Base-by-base conservation (phyloP, 352 stramenopile species). In the Nothophytophthora sp. region DNA sequence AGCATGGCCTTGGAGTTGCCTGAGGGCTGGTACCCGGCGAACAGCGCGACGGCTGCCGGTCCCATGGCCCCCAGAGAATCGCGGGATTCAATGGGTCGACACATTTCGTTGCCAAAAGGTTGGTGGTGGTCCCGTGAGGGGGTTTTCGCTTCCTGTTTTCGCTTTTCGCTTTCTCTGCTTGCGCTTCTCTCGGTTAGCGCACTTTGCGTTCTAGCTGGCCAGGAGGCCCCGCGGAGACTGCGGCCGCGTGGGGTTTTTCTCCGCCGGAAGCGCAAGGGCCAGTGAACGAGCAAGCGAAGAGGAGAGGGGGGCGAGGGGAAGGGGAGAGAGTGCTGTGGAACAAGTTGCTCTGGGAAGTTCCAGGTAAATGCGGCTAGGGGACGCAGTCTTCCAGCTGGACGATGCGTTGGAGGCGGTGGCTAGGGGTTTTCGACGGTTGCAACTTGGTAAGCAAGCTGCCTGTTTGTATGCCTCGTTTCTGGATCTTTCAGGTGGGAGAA, bases 11-110 rank as follows among this genome's bases (percentile, higher is more conserved):
- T 63, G 49, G 58, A 75, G 38, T 44, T 76, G 44, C 70, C 71
- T 51, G 77, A 68, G 52, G 75, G 75, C 47, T 82, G 78, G 70
- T 88, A 90, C 60, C 78, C 78, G 29, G 78, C 76, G 42, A 92
- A 90, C 62, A 92, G 65, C 67, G 73, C 78, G 16, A 80, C 74
- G 61, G 81, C 76, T 54, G 78, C 76, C 28, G 74, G 69, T 61
- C 77, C 77, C 76, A 90, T 88, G 66, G 70, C 81, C 72, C 76
- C 76, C 63, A 92, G 66, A 72, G 81, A 86, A 85, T 92, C 76
- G 46, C 81, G 45, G 33, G 78, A 90, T 73, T 90, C 81, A 75
- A 92, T 92, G 58, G 81, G 81, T 70, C 81, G 78, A 63, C 81
- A 92, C 81, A 90, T 92, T 67, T 18, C 56, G 15, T 33, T 24